A percentile compares a stretch with the other conserved stretches of the same genome.
Evolutionary conservation across 371 early-diverging fungal genomes (phyloP).

Genomic region (Apophysomyces elegans): DNA sequence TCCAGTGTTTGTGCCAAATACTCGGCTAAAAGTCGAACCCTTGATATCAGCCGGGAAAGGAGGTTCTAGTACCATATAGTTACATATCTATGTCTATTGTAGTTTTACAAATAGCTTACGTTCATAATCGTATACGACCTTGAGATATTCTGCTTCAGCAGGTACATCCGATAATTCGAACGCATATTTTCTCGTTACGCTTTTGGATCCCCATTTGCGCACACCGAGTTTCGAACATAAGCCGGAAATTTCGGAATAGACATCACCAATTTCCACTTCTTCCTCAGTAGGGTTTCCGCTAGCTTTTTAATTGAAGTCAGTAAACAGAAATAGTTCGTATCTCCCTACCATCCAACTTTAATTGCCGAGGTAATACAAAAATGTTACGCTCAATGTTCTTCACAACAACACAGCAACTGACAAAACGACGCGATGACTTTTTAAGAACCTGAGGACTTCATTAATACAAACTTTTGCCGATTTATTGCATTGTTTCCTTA

Average conservation of each 20-base stretch:
- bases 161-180: slow-evolving; percentile 92
- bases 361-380: slow-evolving; percentile 82
- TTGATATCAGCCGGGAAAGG: slow-evolving; percentile 67
- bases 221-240: slow-evolving; percentile 65
- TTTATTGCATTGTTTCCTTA: slow-evolving; percentile 19
- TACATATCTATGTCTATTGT: too few species aligned
- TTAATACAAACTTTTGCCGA: background rate
- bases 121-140: slow-evolving; percentile 81
- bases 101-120: slow-evolving; percentile 31
- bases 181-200: slow-evolving; percentile 86
- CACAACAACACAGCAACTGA: slow-evolving; percentile 87
- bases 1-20: slow-evolving; percentile 88
- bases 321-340: background rate
- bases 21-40: slow-evolving; percentile 84
- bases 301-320: slow-evolving; percentile 29
- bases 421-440: slow-evolving; percentile 51
- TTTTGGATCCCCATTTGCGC: slow-evolving; percentile 59
- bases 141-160: slow-evolving; percentile 80
- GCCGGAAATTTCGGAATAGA: slow-evolving; percentile 76
- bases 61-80: slow-evolving; percentile 52
- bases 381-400: slow-evolving; percentile 84
- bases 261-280: slow-evolving; percentile 67
- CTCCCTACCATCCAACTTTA: slow-evolving; percentile 53
- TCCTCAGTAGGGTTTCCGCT: slow-evolving; percentile 58
- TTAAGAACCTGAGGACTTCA: slow-evolving; percentile 45